A percentile compares a stretch with the other conserved stretches of the same genome.
Evolutionary conservation across 2,329 filamentous ascomycete species (phyloP).

Genomic region (Beauveria rudraprayagi): DNA sequence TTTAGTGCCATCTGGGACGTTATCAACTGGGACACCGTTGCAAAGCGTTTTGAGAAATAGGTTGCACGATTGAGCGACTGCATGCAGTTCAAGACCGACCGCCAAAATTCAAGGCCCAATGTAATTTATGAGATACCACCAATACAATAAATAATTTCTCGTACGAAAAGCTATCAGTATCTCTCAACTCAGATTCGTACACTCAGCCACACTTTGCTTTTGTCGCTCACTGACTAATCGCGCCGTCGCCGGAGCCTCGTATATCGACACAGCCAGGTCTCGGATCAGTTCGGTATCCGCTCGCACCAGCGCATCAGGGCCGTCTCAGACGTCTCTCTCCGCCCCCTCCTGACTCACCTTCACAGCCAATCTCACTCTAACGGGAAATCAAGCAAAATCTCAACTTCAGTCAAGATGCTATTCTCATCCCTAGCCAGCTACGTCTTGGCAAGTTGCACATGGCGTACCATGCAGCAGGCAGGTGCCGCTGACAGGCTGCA

Average conservation of each 20-base stretch:
- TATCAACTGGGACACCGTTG: slow-evolving; percentile 88
- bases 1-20: slow-evolving; percentile 92
- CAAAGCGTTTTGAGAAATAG: slow-evolving; percentile 60
- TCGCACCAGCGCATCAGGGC: neutral
- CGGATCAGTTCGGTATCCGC: slow-evolving; percentile 2
- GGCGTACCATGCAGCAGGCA: neutral
- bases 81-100: neutral
- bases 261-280: neutral
- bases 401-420: neutral
- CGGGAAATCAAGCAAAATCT: neutral
- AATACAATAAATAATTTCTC: neutral
- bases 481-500: neutral
- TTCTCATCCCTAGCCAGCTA: neutral
- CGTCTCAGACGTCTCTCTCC: neutral
- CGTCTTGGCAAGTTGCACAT: neutral
- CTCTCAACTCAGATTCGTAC: too few species aligned
- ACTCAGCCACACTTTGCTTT: too few species aligned
- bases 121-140: slow-evolving; percentile 10
- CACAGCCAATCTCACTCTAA: neutral
- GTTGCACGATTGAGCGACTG: neutral
- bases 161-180: neutral
- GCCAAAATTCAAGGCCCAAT: neutral
- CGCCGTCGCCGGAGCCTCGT: neutral
- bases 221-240: neutral
- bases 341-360: neutral